Evolutionary conservation across 164 flowering plant species (phyloP).

Genomic region (Aristolochia contorta): DNA sequence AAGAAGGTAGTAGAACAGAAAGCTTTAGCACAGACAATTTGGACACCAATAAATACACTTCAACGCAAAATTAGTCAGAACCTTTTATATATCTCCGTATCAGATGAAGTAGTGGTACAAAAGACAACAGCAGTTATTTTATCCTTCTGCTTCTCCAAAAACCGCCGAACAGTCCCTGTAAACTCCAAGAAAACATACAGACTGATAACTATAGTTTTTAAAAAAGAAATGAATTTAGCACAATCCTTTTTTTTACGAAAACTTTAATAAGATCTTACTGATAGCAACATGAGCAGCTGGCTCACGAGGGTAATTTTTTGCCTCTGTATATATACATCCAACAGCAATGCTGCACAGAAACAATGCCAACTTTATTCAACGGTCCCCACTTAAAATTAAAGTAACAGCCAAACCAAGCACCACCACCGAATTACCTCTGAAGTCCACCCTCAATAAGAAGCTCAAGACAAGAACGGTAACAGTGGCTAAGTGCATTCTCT

Average conservation of each 20-base stretch:
- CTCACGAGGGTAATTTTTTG: constrained; percentile 97
- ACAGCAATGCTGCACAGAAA: constrained; percentile 77
- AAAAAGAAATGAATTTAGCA: neutral
- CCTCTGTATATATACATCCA: constrained; percentile 93
- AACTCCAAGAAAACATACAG: neutral
- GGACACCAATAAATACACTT: too few species aligned
- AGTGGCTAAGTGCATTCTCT: constrained; percentile 96
- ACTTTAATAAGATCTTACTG: constrained; percentile 47
- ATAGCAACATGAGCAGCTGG: constrained; percentile 99
- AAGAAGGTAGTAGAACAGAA: neutral
- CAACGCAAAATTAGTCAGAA: constrained; percentile 4
- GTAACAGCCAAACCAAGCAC: constrained; percentile 1
- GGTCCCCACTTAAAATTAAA: neutral
- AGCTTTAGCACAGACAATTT: neutral
- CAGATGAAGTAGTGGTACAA: constrained; percentile 72
- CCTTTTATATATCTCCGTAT: constrained; percentile 99
- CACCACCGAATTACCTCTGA: constrained; percentile 35
- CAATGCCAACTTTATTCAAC: constrained; percentile 9
- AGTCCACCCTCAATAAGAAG: constrained; percentile 93
- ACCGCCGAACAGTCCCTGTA: constrained; percentile 42
- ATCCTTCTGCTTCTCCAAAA: constrained; percentile 91
- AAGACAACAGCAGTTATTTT: constrained; percentile 78
- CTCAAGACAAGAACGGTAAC: constrained; percentile 98
- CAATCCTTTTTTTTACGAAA: constrained; percentile 1
- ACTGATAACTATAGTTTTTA: neutral